Conservation (phyloP, 345 rosid genomes). For the Linum usitatissimum region DNA sequence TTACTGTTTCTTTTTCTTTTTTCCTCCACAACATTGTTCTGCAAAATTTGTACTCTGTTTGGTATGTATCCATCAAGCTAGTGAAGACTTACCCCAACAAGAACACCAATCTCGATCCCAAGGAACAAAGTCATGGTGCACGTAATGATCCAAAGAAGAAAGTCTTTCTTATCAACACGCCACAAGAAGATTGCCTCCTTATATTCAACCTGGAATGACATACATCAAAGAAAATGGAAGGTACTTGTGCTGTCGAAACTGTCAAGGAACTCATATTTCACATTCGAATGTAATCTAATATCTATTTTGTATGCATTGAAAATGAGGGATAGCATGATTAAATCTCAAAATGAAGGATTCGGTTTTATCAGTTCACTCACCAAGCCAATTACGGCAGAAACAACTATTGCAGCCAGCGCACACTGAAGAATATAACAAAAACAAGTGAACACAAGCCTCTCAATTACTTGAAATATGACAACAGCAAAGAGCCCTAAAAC, state of each 20-base stretch:
- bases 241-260: neutral
- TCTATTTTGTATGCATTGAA: neutral
- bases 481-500: neutral
- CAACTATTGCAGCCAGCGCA: conserved; percentile 90
- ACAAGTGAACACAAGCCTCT: neutral
- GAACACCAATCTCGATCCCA: conserved; percentile 7
- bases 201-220: conserved; percentile 70
- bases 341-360: no score
- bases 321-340: no score
- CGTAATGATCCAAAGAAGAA: conserved; percentile 10
- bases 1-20: no score
- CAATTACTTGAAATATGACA: neutral
- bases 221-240: conserved; percentile 11
- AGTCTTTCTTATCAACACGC: conserved; percentile 70
- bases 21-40: no score
- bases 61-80: neutral
- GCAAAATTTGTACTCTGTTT: neutral
- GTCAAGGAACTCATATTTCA: neutral
- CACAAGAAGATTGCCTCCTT: conserved; percentile 90
- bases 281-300: neutral
- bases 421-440: conserved; percentile 41
- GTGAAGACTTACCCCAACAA: neutral
- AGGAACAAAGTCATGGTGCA: conserved; percentile 6
- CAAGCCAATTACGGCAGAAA: conserved; percentile 89
- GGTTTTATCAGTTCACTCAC: conserved; percentile 31